These are phyloP conservation scores for Fusarium tricinctum DNA, from an alignment of 2,329 filamentous ascomycete genomes.

Conservation along the genomic window DNA sequence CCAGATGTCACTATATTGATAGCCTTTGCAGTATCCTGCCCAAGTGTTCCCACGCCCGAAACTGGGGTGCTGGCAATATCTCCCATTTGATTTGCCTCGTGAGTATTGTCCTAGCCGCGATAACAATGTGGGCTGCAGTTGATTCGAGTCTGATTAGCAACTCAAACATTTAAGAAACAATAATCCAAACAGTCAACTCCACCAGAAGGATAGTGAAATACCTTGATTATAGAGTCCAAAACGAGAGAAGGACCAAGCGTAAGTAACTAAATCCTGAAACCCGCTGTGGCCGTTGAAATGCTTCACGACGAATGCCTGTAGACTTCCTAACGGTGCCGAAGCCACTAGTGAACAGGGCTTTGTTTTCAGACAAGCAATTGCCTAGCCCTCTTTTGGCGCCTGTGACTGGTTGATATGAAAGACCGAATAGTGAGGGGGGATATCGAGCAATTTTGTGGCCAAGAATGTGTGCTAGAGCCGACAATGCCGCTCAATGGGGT, in stretches of 20 bases:
- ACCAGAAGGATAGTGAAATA: conserved; percentile 2
- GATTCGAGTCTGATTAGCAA: conserved; percentile 21
- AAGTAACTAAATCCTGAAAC: background rate
- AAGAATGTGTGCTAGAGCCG: conserved; percentile 35
- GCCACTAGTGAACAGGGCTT: conserved; percentile 36
- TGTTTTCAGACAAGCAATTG: conserved; percentile 27
- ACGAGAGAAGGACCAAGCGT: background rate
- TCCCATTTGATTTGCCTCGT: conserved; percentile 40
- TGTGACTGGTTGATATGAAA: conserved; percentile 28
- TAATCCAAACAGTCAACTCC: background rate
- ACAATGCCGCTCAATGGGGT: conserved; percentile 26
- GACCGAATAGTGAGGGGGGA: conserved; percentile 22
- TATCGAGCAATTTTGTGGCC: conserved; percentile 38
- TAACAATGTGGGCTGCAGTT: background rate
- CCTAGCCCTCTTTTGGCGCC: conserved; percentile 21
- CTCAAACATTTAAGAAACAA: background rate
- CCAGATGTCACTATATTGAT: conserved; percentile 17
- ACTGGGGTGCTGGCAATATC: conserved; percentile 40
- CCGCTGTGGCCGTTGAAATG: background rate
- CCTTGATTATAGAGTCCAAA: conserved; percentile 5
- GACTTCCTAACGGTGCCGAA: conserved; percentile 19
- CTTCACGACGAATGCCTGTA: conserved; percentile 9
- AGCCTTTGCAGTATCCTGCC: conserved; percentile 22
- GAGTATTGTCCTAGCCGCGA: conserved; percentile 10
- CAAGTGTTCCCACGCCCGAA: conserved; percentile 28